These are phyloP conservation scores for Sugiyamaella marilandica DNA, from an alignment of 805 yeast species.

Conservation along the genomic window DNA sequence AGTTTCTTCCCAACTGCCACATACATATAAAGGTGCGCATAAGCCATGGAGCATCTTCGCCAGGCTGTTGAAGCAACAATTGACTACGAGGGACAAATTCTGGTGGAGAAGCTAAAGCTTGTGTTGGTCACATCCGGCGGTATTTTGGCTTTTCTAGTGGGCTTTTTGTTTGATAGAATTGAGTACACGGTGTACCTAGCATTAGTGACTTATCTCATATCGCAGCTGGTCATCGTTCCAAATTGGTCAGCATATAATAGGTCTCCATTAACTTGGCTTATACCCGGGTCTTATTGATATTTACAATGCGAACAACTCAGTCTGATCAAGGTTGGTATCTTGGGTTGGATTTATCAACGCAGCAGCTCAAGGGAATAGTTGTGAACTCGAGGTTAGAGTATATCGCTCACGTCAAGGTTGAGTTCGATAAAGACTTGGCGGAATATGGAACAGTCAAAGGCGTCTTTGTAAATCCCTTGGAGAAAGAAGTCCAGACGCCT, in stretches of 20 bases:
- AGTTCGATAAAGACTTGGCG: slow-evolving; percentile 62
- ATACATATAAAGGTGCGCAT: not conserved
- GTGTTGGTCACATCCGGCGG: slow-evolving; percentile 24
- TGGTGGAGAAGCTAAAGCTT: slow-evolving; percentile 35
- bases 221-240: slow-evolving; percentile 45
- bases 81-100: slow-evolving; percentile 52
- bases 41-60: slow-evolving; percentile 17
- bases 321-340: not conserved
- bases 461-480: slow-evolving; percentile 49
- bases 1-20: not conserved
- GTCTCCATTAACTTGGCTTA: slow-evolving; percentile 44
- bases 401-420: slow-evolving; percentile 56
- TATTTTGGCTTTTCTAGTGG: slow-evolving; percentile 33
- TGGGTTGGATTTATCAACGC: slow-evolving; percentile 88
- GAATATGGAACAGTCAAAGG: slow-evolving; percentile 69
- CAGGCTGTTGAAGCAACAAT: slow-evolving; percentile 20
- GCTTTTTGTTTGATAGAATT: slow-evolving; percentile 46
- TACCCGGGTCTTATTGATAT: slow-evolving; percentile 8
- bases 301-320: not conserved
- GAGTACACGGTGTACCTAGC: slow-evolving; percentile 33
- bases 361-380: slow-evolving; percentile 74
- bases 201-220: slow-evolving; percentile 19
- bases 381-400: slow-evolving; percentile 51
- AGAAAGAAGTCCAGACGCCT: slow-evolving; percentile 68
- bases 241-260: slow-evolving; percentile 54